Conservation (phyloP, 352 stramenopile genomes). For the Stephanocyclus meneghinianus region DNA sequence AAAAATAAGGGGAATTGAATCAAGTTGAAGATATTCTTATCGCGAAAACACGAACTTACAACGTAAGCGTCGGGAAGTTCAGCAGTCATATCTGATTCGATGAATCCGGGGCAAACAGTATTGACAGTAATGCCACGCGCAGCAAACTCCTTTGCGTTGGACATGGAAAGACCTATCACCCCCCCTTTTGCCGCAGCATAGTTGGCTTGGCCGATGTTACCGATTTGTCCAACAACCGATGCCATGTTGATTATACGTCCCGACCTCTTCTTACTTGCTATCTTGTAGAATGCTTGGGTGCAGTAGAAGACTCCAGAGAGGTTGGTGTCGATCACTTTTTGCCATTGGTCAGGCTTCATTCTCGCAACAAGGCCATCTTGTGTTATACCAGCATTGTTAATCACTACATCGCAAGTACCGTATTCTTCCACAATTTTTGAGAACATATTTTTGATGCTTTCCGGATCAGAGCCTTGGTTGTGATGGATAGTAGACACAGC, state of each 20-base stretch:
- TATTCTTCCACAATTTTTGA: constrained; percentile 77
- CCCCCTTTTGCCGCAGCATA: constrained; percentile 87
- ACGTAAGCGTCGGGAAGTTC: constrained; percentile 64
- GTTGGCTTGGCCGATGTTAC: constrained; percentile 84
- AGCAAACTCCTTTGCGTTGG: constrained; percentile 88
- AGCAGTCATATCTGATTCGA: constrained; percentile 86
- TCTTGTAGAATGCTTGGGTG: constrained; percentile 86
- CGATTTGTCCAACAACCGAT: constrained; percentile 86
- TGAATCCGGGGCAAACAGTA: constrained; percentile 87
- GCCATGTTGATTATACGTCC: constrained; percentile 89
- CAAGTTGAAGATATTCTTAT: neutral
- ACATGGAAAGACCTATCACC: constrained; percentile 87
- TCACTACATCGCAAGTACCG: constrained; percentile 81
- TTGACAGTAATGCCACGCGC: constrained; percentile 83
- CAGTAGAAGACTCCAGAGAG: constrained; percentile 87
- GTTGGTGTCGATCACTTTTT: constrained; percentile 88
- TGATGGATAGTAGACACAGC: neutral
- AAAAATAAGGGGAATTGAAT: constrained; percentile 4
- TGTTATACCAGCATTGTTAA: constrained; percentile 90
- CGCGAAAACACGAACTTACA: constrained; percentile 25
- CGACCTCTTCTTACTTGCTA: constrained; percentile 81
- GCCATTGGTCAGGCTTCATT: constrained; percentile 87
- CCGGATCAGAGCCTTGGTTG: constrained; percentile 61
- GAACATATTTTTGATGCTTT: constrained; percentile 82
- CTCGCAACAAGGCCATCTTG: constrained; percentile 83